These are phyloP conservation scores for Cladophialophora chaetospira DNA, from an alignment of 2,329 filamentous ascomycete species.

Conservation along the genomic window DNA sequence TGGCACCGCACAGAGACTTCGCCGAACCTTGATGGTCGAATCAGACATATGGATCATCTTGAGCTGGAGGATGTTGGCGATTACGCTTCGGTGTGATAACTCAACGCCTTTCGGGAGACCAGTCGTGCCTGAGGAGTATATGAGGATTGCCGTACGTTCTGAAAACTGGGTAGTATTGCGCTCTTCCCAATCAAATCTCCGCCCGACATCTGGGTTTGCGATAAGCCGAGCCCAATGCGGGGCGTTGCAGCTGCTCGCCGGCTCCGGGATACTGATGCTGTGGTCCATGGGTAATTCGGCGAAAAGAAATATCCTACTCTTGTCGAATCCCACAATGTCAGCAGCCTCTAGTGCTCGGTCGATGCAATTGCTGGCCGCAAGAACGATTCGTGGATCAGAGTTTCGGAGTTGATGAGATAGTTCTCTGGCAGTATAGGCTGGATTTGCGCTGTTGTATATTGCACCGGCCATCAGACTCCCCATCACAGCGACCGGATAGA, in stretches of 20 bases:
- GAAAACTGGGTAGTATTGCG: slow-evolving; percentile 45
- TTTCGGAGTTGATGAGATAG: slow-evolving; percentile 50
- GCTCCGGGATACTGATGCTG: background rate
- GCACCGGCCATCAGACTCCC: slow-evolving; percentile 50
- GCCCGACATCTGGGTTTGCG: slow-evolving; percentile 53
- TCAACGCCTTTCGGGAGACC: slow-evolving; percentile 62
- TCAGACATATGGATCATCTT: slow-evolving; percentile 13
- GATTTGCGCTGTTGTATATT: slow-evolving; percentile 54
- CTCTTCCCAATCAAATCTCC: slow-evolving; percentile 65
- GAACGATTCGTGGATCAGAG: slow-evolving; percentile 63
- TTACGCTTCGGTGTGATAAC: slow-evolving; percentile 52
- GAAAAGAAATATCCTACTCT: slow-evolving; percentile 64
- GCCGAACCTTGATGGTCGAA: background rate
- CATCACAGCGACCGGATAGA: slow-evolving; percentile 43
- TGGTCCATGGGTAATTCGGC: slow-evolving; percentile 48
- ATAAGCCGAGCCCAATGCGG: slow-evolving; percentile 68
- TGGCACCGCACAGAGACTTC: slow-evolving; percentile 16
- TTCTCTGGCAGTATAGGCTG: slow-evolving; percentile 50
- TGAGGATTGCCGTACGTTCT: slow-evolving; percentile 50
- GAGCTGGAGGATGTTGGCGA: slow-evolving; percentile 20
- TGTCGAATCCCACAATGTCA: slow-evolving; percentile 56
- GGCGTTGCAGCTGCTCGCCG: background rate
- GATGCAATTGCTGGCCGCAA: slow-evolving; percentile 63
- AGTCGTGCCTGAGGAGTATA: slow-evolving; percentile 64
- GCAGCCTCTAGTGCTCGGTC: slow-evolving; percentile 69